Evolutionary conservation across 2,329 filamentous ascomycete species (phyloP).

Genomic region (Ophiostoma montium): DNA sequence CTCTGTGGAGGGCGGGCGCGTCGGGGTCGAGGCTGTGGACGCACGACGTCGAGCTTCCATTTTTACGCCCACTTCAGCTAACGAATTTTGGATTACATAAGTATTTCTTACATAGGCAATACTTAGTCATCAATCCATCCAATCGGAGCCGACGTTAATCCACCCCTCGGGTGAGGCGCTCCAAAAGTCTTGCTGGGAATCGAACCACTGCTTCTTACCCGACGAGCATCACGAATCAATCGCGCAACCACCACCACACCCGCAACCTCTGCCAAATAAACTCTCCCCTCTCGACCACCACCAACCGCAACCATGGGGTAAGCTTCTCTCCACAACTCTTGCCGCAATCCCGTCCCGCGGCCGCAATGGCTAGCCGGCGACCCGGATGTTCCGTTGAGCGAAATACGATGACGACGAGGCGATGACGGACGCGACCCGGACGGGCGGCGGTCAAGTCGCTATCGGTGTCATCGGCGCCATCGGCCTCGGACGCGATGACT

Average conservation of each 20-base stretch:
- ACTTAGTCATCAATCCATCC: slow-evolving; percentile 12
- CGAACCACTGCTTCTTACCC: slow-evolving; percentile 11
- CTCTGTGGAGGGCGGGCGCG: neutral
- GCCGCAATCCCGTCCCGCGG: neutral
- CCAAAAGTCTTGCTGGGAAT: slow-evolving; percentile 13
- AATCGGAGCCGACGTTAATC: slow-evolving; percentile 14
- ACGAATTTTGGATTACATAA: neutral
- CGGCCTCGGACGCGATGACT: neutral
- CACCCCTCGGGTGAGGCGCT: slow-evolving; percentile 8
- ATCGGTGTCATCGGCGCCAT: too few species aligned
- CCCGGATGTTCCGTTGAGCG: too few species aligned
- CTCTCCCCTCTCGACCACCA: slow-evolving; percentile 1
- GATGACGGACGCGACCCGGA: neutral
- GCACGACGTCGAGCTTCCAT: neutral
- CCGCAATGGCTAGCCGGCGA: neutral
- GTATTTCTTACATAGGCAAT: too few species aligned
- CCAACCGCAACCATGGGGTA: slow-evolving; percentile 14
- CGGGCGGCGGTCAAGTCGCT: too few species aligned
- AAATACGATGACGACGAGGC: slow-evolving; percentile 3
- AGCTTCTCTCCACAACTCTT: too few species aligned
- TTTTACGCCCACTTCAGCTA: neutral
- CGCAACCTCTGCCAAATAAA: neutral
- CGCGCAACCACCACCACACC: slow-evolving; percentile 7
- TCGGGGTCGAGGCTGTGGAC: neutral
- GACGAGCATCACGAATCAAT: slow-evolving; percentile 4